Conservation (phyloP, 495 filamentous ascomycete genomes). For the Friedmanniomyces simplex region DNA sequence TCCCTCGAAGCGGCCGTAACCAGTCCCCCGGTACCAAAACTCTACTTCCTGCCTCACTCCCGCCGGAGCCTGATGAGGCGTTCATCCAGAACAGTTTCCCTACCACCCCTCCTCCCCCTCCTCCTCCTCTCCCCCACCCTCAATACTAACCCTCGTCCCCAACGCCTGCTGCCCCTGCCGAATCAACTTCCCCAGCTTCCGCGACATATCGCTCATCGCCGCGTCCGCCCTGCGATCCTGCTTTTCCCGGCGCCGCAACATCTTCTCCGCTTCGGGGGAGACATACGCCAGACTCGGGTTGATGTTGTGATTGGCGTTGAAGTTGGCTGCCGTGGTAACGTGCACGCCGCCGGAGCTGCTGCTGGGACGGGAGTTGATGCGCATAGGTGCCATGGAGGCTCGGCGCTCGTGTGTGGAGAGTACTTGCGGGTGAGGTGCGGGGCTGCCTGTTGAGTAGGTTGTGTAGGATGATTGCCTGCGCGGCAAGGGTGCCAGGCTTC, state of each 20-base stretch:
- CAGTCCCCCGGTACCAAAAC: no score
- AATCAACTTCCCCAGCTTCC: slow-evolving; percentile 73
- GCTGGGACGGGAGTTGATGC: slow-evolving; percentile 2
- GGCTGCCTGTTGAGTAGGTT: slow-evolving; percentile 25
- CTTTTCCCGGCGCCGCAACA: slow-evolving; percentile 53
- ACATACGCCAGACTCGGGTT: slow-evolving; percentile 6
- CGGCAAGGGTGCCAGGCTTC: slow-evolving; percentile 25
- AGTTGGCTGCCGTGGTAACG: background rate
- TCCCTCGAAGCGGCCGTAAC: no score
- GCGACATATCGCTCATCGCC: slow-evolving; percentile 65
- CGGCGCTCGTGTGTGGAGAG: background rate
- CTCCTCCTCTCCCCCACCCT: slow-evolving; percentile 21
- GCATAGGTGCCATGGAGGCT: slow-evolving; percentile 11
- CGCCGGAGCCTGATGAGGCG: no score
- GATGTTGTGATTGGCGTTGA: background rate
- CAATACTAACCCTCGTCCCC: slow-evolving; percentile 65
- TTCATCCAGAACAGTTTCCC: no score
- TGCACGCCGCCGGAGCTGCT: background rate
- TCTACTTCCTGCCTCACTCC: background rate
- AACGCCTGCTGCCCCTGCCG: slow-evolving; percentile 77
- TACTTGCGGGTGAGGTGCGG: background rate
- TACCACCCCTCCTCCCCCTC: slow-evolving; percentile 18
- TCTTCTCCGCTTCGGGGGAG: slow-evolving; percentile 50
- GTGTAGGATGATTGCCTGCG: slow-evolving; percentile 35
- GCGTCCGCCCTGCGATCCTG: slow-evolving; percentile 71